Evolutionary conservation across 352 stramenopile genomes (phyloP), one percentile per base, ranked within the genome.

Genomic region (Elongisporangium anandrum): DNA sequence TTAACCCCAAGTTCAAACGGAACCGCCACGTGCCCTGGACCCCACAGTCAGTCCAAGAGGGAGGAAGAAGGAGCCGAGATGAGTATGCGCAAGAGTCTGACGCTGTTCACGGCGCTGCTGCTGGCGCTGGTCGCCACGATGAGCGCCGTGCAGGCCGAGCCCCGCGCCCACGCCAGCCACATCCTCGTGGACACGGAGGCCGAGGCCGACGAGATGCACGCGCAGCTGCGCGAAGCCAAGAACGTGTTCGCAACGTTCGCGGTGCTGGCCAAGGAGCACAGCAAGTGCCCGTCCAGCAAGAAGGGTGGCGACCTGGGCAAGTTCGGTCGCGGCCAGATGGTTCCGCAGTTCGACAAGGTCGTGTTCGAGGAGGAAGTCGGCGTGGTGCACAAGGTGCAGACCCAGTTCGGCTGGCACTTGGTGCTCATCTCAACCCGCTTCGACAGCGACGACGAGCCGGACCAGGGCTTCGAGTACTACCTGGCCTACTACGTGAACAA

Each of bases 341-440:
- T 90, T 29, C 74, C 79, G 0, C 70, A 81, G 64, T 94, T 93
- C 56, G 84, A 93, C 63, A 69, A 69, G 41, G 73, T 91, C 53
- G 84, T 76, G 49, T 93, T 93, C 54, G 77, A 85, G 54, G 69
- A 83, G 54, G 72, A 84, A 1, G 68, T 91, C 10, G 84, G 78
- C 41, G 78, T 74, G 15, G 74, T 93, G 50, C 79, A 92, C 80
- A 94, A 94, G 73, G 85, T 94, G 39, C 62, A 94, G 68, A 94
- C 85, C 24, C 85, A 94, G 67, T 87, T 89, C 38, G 79, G 79
- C 24, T 89, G 77, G 77, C 79, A 89, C 60, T 55, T 88, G 15
- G 66, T 89, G 52, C 68, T 87, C 56, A 79, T 81, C 50, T 85
- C 75, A 22, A 69, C 75, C 41, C 78, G 78, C 24, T 69, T 76